Evolutionary conservation across 225 moss, liverwort and hornwort species (phyloP), one percentile per base, ranked within the genome.

Genomic region (Marchantia polymorpha): DNA sequence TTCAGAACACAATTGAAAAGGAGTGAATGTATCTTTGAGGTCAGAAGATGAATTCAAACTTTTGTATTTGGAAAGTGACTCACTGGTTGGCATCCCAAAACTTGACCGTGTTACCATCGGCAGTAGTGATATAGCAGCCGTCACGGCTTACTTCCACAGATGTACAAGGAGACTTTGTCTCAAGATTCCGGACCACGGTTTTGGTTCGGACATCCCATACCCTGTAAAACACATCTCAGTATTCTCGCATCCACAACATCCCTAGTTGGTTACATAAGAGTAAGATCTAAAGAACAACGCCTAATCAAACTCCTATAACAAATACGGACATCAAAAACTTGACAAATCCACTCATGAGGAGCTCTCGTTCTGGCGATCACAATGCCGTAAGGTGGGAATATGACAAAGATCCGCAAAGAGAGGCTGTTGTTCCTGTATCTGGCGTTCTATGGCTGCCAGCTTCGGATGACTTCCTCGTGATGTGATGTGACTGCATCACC

Each of bases 31-130:
- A 2, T 39, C 39, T 39, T 39, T 39, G 39, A 39, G 39, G 39
- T 39, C 20, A 58, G 13, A 4, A 4, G 58, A 58, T 58, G 58
- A 58, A 5, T 58, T 17, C 3, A 58, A 58, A 58, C 17, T 58
- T 3, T 39, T 39, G 5, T 5, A 17, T 14, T 5, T 58, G 20
- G 20, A 58, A 14, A 58, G 13, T 26, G 3, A 87, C 95, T 90
- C 76, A 99, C 97, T 99, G 97, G 78, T 99, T 99, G 53, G 97
- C 97, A 87, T 99, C 97, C 97, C 97, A 99, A 70, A 99, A 99
- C 89, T 99, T 99, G 66, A 99, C 97, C 51, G 83, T 93, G 76
- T 93, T 95, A 64, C 97, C 97, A 86, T 99, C 97, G 14, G 97
- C 95, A 68, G 97, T 99, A 13, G 97, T 99, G 70, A 99, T 99